These are phyloP conservation scores for Tetracentron sinense DNA, from an alignment of 164 flowering plant species.

Conservation along the genomic window DNA sequence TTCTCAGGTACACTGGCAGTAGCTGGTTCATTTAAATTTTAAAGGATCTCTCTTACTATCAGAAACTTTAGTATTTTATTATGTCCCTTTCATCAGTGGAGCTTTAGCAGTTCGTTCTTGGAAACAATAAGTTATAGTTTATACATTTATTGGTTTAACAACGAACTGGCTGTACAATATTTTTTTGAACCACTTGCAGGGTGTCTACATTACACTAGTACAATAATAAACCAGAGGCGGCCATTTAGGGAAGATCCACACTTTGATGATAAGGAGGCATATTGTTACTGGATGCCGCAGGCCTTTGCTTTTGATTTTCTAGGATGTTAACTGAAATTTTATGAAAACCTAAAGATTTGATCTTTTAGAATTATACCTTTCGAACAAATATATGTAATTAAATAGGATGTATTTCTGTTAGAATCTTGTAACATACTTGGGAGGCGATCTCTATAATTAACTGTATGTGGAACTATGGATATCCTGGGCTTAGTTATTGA, in stretches of 20 bases:
- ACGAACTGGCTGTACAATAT: not conserved
- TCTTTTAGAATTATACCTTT: not conserved
- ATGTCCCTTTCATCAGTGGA: not conserved
- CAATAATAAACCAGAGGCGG: not conserved
- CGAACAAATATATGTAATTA: too few species aligned
- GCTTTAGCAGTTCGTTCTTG: not conserved
- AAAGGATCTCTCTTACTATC: not conserved
- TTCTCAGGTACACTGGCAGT: conserved; percentile 61
- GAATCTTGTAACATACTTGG: too few species aligned
- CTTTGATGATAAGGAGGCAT: not conserved
- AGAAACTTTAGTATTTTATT: not conserved
- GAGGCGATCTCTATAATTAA: too few species aligned
- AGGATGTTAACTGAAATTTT: not conserved
- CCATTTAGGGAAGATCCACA: not conserved
- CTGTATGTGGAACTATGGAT: too few species aligned
- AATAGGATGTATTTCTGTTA: too few species aligned
- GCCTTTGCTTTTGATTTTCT: not conserved
- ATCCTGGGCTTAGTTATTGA: too few species aligned
- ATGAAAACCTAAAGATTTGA: too few species aligned
- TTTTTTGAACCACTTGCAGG: not conserved
- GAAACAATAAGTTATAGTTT: too few species aligned
- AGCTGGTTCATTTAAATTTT: not conserved
- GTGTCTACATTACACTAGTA: not conserved
- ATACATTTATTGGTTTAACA: not conserved
- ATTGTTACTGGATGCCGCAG: not conserved